Percentiles rank a stretch among this genome's conserved stretches.
phyloP scores from a whole-genome alignment of 768 basidiomycete species.

The Lyophyllum atratum region DNA sequence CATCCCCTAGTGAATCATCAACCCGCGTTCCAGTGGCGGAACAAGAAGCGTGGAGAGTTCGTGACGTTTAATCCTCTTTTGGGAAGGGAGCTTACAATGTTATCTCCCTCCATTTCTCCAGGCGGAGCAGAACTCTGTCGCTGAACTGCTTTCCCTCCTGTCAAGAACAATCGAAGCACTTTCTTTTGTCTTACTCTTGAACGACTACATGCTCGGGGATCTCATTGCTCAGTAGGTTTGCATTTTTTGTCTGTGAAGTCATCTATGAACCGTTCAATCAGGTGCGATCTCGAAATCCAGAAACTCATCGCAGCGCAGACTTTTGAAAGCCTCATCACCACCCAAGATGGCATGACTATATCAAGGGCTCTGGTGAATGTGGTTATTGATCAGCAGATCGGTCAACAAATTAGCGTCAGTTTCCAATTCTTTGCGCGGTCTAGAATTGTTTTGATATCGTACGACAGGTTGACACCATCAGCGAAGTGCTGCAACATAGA shows the following conservation, averaged over 20 bases:
- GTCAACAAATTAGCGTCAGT: constrained; percentile 90
- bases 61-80: constrained; percentile 9
- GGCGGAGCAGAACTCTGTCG: constrained; percentile 84
- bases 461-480: constrained; percentile 90
- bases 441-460: constrained; percentile 11
- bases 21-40: constrained; percentile 63
- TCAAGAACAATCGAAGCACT: constrained; percentile 91
- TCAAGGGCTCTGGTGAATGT: constrained; percentile 92
- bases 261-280: constrained; percentile 27
- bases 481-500: constrained; percentile 89
- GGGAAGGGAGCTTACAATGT: constrained; percentile 11
- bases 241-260: neutral
- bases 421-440: neutral
- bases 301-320: constrained; percentile 69
- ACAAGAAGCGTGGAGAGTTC: constrained; percentile 89
- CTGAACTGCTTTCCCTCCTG: constrained; percentile 73
- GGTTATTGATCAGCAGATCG: constrained; percentile 97
- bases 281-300: constrained; percentile 76
- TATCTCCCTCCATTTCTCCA: constrained; percentile 28
- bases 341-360: constrained; percentile 81
- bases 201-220: constrained; percentile 88
- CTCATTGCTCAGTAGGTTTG: constrained; percentile 73
- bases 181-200: constrained; percentile 89
- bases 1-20: constrained; percentile 69
- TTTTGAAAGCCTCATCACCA: constrained; percentile 86